phyloP scores from a whole-genome alignment of 2,329 filamentous ascomycete genomes.

The Xylaria sp. region DNA sequence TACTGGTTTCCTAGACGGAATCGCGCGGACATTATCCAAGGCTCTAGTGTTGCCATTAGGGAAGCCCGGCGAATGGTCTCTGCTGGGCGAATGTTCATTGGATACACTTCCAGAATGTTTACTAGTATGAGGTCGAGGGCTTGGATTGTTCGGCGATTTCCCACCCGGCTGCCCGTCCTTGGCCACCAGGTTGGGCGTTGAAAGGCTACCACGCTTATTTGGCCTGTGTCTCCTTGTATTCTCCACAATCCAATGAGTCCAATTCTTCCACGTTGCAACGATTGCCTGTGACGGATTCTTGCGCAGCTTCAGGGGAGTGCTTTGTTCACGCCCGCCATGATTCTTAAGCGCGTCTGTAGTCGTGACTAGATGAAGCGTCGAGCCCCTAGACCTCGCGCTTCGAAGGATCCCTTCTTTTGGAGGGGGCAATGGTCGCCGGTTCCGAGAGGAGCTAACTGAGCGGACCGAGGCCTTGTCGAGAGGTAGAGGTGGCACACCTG shows the following conservation, averaged over 20 bases:
- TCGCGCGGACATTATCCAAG: slow-evolving; percentile 40
- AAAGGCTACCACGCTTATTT: slow-evolving; percentile 64
- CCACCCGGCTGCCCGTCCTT: slow-evolving; percentile 57
- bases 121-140: slow-evolving; percentile 69
- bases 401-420: slow-evolving; percentile 81
- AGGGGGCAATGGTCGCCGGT: slow-evolving; percentile 79
- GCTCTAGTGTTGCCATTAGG: slow-evolving; percentile 61
- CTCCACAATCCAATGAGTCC: slow-evolving; percentile 72
- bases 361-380: slow-evolving; percentile 86
- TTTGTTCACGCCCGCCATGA: slow-evolving; percentile 44
- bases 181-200: slow-evolving; percentile 67
- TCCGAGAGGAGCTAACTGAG: slow-evolving; percentile 79
- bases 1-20: slow-evolving; percentile 44
- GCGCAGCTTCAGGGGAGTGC: slow-evolving; percentile 58
- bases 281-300: slow-evolving; percentile 69
- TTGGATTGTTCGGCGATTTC: slow-evolving; percentile 62
- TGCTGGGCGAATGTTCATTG: slow-evolving; percentile 52
- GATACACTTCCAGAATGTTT: slow-evolving; percentile 60
- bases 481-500: slow-evolving; percentile 71
- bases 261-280: slow-evolving; percentile 70
- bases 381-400: slow-evolving; percentile 79
- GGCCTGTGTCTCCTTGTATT: slow-evolving; percentile 64
- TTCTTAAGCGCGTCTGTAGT: slow-evolving; percentile 62
- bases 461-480: slow-evolving; percentile 82
- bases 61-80: slow-evolving; percentile 61